Evolutionary conservation across 129 eudicot species (phyloP), one percentile per base, ranked within the genome.

Genomic region (Pittosporum tobira): DNA sequence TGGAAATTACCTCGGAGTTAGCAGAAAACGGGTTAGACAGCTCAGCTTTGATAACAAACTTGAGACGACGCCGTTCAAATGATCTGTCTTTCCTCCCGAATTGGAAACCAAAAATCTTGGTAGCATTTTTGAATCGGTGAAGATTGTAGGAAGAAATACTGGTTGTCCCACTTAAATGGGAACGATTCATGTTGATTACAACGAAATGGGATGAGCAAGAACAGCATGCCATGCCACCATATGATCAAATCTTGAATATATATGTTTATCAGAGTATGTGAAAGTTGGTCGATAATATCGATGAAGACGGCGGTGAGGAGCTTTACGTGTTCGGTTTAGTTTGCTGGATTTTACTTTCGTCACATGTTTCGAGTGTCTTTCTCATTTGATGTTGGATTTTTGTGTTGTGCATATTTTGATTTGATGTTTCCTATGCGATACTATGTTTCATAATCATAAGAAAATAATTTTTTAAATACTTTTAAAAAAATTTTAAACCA

Each of bases 1-100:
- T 6, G 1, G 13, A 7, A 20, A 31, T 21, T 13, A 82, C 97
- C 91, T 77, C 76, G 69, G 95, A 85, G 65, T 89, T 70, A 11
- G 69, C 69, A 23, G 87, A 63, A 48, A 81, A 77, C 3, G 89
- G 83, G 62, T 77, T 77, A 45, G 95, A 77, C 24, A 85, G 75
- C 66, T 85, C 80, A 29, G 93, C 93, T 71, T 68, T 65, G 71
- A 75, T 82, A 48, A 73, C 81, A 25, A 79, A 57, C 56, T 65
- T 67, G 16, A 77, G 40, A 64, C 95, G 88, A 21, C 84, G 97
- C 1, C 78, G 75, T 50, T 45, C 59, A 34, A 63, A 69, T 2
- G 59, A 27, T 11, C 75, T 29, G 29, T 68, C 64, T 65, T 56
- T 70, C 50, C 68, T 73, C 48, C 34, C 66, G 62, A 67, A 43